These are phyloP conservation scores for Beta vulgaris DNA, from an alignment of 148 eudicot genomes.

Conservation along the genomic window DNA sequence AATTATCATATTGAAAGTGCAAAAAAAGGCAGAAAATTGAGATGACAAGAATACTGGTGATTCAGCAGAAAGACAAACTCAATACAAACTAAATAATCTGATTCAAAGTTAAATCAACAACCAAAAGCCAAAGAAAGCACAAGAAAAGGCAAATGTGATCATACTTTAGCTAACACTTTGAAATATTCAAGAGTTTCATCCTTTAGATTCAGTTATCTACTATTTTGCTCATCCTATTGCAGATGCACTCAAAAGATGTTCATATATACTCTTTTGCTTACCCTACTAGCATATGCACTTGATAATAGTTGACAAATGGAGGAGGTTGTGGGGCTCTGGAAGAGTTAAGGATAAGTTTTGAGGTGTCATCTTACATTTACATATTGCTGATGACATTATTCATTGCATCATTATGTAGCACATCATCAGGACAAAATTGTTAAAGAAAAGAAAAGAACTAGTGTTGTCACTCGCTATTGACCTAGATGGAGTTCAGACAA, in stretches of 20 bases:
- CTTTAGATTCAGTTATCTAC: not conserved
- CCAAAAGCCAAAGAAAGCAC: no score
- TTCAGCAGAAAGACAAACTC: not conserved
- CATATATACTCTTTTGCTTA: no score
- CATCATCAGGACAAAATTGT: not conserved
- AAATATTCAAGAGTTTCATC: not conserved
- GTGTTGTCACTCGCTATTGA: not conserved
- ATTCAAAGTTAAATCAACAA: conserved; percentile 3
- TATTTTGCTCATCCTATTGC: not conserved
- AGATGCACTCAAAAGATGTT: no score
- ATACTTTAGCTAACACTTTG: not conserved
- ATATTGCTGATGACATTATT: not conserved
- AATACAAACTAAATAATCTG: not conserved
- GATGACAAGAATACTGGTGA: not conserved
- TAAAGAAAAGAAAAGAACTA: not conserved
- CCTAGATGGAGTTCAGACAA: not conserved
- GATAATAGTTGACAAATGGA: no score
- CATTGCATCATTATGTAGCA: not conserved
- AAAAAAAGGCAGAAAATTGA: not conserved
- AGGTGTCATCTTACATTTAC: not conserved
- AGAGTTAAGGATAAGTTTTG: not conserved
- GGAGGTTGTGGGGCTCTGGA: not conserved
- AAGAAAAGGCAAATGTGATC: not conserved
- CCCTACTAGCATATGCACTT: no score
- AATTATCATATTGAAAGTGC: conserved; percentile 1